Evolutionary conservation across 495 filamentous ascomycete species (phyloP).

Genomic region (Aspergillus ostianus): DNA sequence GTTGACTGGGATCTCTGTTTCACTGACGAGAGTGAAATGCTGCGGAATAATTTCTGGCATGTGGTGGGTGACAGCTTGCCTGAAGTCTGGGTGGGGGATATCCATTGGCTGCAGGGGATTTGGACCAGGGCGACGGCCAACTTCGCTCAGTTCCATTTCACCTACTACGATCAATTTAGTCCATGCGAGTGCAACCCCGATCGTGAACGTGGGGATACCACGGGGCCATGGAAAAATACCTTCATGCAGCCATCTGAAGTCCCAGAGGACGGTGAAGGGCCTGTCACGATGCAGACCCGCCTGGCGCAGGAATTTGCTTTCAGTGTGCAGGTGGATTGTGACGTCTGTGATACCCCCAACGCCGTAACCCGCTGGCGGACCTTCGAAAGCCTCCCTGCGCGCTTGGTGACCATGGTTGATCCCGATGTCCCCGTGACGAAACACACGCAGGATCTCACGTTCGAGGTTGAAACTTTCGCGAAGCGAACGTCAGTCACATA

Average conservation of each 20-base stretch:
- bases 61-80: constrained; percentile 9
- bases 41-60: constrained; percentile 25
- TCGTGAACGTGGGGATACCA: not conserved
- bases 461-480: constrained; percentile 17
- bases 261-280: constrained; percentile 3
- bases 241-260: constrained; percentile 1
- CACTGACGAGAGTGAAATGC: constrained; percentile 8
- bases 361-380: constrained; percentile 2
- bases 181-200: constrained; percentile 6
- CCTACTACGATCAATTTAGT: constrained; percentile 7
- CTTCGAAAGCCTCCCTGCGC: constrained; percentile 29
- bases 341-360: constrained; percentile 4
- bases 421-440: constrained; percentile 7
- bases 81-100: constrained; percentile 9
- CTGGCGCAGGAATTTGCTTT: constrained; percentile 12
- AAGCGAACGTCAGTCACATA: constrained; percentile 22
- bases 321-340: constrained; percentile 8
- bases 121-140: constrained; percentile 25
- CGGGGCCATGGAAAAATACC: not conserved
- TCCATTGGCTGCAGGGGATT: constrained; percentile 16
- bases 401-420: constrained; percentile 27
- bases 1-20: constrained; percentile 34
- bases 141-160: constrained; percentile 29
- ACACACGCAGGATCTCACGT: constrained; percentile 31
- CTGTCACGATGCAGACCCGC: constrained; percentile 18